phyloP scores from a whole-genome alignment of 2,329 filamentous ascomycete species.

The Monosporascus sp. region DNA sequence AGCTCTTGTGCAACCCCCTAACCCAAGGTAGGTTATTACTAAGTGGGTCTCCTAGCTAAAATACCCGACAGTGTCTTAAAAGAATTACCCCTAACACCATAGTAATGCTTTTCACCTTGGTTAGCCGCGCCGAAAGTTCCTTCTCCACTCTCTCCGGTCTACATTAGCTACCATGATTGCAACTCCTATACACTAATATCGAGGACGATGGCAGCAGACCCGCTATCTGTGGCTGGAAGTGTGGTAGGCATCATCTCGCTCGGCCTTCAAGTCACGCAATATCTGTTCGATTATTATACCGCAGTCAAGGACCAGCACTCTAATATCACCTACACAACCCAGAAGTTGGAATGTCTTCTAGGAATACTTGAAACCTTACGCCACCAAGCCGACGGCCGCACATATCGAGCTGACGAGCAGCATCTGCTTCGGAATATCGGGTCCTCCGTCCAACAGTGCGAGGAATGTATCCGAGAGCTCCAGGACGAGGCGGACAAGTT shows the following conservation, averaged over 20 bases:
- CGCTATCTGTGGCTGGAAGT: neutral
- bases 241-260: neutral
- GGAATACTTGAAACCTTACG: neutral
- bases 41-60: no score
- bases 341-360: neutral
- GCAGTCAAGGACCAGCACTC: neutral
- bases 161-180: no score
- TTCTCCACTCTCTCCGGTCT: no score
- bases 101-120: no score
- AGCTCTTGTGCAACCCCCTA: no score
- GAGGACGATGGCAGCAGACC: neutral
- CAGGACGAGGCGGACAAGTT: neutral
- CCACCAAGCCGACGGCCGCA: neutral
- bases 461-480: neutral
- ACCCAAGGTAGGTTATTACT: no score
- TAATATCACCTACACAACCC: neutral
- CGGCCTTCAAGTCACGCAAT: neutral
- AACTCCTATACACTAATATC: no score
- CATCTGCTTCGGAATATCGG: neutral
- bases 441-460: neutral
- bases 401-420: neutral
- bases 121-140: no score
- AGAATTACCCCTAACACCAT: no score
- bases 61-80: no score
- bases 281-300: neutral